Percentiles rank a stretch among this genome's conserved stretches.
Conservation (phyloP, 371 early-diverging fungal species). For the Conidiobolus incongruus region DNA sequence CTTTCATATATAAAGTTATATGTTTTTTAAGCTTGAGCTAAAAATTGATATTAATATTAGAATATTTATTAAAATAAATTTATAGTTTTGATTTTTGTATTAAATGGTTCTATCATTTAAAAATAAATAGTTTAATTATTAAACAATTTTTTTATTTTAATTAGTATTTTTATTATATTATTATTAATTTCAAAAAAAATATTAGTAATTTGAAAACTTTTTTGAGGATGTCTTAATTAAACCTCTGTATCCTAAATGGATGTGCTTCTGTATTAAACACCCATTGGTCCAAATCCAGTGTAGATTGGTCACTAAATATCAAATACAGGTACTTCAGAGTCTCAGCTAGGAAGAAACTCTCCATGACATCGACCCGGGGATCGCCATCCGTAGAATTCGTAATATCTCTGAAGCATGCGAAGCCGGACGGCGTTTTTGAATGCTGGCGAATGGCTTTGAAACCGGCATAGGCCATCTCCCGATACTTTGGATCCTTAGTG, state of each 20-base stretch:
- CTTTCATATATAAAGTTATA: too few species aligned
- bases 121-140: too few species aligned
- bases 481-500: slow-evolving; percentile 46
- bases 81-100: too few species aligned
- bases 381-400: slow-evolving; percentile 2
- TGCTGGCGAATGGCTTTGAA: neutral
- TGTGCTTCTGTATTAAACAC: slow-evolving; percentile 80
- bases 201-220: too few species aligned
- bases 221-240: too few species aligned
- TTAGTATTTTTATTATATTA: too few species aligned
- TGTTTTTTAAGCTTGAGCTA: too few species aligned
- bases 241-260: slow-evolving; percentile 49
- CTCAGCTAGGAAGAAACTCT: slow-evolving; percentile 57
- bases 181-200: too few species aligned
- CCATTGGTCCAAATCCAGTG: slow-evolving; percentile 34
- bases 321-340: slow-evolving; percentile 88
- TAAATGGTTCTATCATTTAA: too few species aligned
- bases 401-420: neutral
- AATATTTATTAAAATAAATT: too few species aligned
- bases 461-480: slow-evolving; percentile 40
- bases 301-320: slow-evolving; percentile 28
- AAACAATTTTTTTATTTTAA: too few species aligned
- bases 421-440: neutral
- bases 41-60: too few species aligned
- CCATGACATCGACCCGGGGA: slow-evolving; percentile 39